A percentile compares a stretch with the other conserved stretches of the same genome.
Conservation (phyloP, 805 yeast genomes). For the Gaillardinia entomophila region DNA sequence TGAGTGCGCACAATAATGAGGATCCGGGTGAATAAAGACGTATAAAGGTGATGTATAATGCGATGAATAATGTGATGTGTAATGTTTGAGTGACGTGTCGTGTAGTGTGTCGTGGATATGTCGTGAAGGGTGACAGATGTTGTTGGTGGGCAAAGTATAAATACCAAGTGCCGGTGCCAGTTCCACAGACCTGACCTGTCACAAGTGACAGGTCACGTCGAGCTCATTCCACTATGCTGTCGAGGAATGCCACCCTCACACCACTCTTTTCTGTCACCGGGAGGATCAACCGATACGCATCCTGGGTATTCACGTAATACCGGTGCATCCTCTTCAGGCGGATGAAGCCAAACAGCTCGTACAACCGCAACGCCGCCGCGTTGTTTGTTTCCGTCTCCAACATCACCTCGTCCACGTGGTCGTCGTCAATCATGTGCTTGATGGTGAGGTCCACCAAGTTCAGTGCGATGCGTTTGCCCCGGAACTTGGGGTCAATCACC, state of each 20-base stretch:
- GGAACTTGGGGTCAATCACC: constrained; percentile 64
- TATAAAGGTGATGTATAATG: no score
- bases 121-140: no score
- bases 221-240: no score
- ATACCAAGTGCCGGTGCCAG: no score
- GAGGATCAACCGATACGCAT: constrained; percentile 80
- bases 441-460: constrained; percentile 58
- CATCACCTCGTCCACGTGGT: constrained; percentile 81
- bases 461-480: constrained; percentile 83
- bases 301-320: constrained; percentile 88
- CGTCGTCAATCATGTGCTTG: constrained; percentile 52
- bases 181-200: no score
- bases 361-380: constrained; percentile 58
- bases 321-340: constrained; percentile 72
- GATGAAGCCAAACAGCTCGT: constrained; percentile 73
- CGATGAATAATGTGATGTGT: no score
- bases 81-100: no score
- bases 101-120: no score
- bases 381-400: constrained; percentile 89
- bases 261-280: constrained; percentile 59
- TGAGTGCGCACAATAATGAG: no score
- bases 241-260: constrained; percentile 50
- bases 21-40: no score
- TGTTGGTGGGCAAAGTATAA: no score
- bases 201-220: no score